A percentile compares a stretch with the other conserved stretches of the same genome.
Conservation (phyloP, 306 rosid genomes). For the Alnus rubra region DNA sequence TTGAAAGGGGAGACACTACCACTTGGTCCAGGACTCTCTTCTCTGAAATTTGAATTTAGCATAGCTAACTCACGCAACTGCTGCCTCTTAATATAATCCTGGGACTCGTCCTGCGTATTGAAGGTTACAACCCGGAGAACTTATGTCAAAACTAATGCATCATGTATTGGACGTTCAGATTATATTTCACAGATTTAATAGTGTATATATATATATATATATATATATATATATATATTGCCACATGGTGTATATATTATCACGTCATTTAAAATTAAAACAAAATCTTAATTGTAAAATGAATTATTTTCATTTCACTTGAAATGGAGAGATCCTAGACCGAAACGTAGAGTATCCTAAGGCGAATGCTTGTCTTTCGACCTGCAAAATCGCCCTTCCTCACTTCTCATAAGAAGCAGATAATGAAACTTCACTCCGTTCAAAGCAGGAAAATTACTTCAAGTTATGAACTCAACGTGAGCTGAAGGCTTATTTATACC, state of each 20-base stretch:
- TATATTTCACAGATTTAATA: too few relatives aligned
- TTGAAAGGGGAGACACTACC: constrained; percentile 93
- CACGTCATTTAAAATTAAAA: too few relatives aligned
- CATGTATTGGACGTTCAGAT: too few relatives aligned
- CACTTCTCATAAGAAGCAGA: constrained; percentile 11
- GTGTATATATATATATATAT: too few relatives aligned
- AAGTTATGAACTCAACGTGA: constrained; percentile 5
- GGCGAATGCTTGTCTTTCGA: not conserved
- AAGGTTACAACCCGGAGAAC: constrained; percentile 26
- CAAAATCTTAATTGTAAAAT: too few relatives aligned
- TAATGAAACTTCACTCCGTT: not conserved
- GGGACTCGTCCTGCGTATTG: constrained; percentile 78
- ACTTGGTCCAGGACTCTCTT: constrained; percentile 91
- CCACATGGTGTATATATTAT: too few relatives aligned
- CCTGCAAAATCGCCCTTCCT: constrained; percentile 16
- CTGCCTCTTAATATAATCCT: constrained; percentile 89
- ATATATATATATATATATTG: too few relatives aligned
- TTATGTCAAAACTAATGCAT: constrained; percentile 11
- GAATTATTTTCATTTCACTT: too few relatives aligned
- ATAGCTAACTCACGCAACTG: constrained; percentile 86
- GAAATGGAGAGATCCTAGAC: too few relatives aligned
- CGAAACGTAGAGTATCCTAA: not conserved
- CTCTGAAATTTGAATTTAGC: constrained; percentile 87
- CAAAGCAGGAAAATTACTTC: constrained; percentile 8
- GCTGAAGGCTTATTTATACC: constrained; percentile 6